Base-by-base conservation (phyloP, 495 filamentous ascomycete species). In the Xylaria grammica region DNA sequence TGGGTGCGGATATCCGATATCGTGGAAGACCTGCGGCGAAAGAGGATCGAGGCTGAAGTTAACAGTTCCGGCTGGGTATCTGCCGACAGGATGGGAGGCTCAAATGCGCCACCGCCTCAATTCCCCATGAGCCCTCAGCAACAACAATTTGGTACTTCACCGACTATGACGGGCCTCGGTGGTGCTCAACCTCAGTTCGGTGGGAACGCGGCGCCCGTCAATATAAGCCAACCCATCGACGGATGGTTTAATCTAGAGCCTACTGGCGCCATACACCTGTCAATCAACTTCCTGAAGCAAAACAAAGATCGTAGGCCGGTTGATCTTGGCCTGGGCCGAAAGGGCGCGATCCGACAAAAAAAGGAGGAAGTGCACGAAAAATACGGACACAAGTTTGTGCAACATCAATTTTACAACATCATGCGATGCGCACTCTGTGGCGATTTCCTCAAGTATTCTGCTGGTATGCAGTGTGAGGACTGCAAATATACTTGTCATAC, bases 401-500 rank as follows among this genome's bases (percentile, higher is more conserved):
- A 90, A 68, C 93, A 96, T 77, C 94, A 97, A 75, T 99, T 98
- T 80, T 99, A 98, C 88, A 98, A 98, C 81, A 97, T 99, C 75
- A 99, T 99, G 95, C 95, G 96, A 68, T 99, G 95, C 80, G 96
- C 95, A 34, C 87, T 98, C 22, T 99, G 95, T 77, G 96, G 94
- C 60, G 96, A 98, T 62, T 97, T 98, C 71, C 88, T 99, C 78
- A 98, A 97, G 74, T 98, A 98, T 78, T 94, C 94, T 32, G 91
- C 95, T 17, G 96, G 95, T 49, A 97, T 98, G 94, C 95, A 99
- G 80, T 99, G 95, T 75, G 90, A 94, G 63, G 95, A 99, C 78
- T 99, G 95, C 92, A 98, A 97, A 78, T 97, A 97, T 73, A 98
- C 95, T 22, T 98, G 96, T 77, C 95, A 99, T 76, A 92, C 91